These are phyloP conservation scores for Fusarium poae DNA, from an alignment of 2,329 filamentous ascomycete genomes.

Conservation along the genomic window DNA sequence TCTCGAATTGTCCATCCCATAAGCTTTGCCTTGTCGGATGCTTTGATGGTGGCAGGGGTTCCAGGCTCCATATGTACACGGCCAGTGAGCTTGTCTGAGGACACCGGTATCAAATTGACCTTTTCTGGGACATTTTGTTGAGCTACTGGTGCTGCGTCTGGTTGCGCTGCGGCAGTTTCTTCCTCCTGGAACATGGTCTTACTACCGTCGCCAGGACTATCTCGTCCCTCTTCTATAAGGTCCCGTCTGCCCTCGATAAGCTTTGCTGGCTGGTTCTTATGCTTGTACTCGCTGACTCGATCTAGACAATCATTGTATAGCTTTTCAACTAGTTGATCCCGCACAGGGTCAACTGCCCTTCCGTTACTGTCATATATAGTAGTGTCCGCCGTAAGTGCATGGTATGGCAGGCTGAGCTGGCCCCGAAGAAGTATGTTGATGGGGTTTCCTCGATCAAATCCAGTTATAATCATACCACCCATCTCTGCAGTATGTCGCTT, in stretches of 20 bases:
- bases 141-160: conserved; percentile 65
- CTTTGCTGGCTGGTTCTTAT: conserved; percentile 76
- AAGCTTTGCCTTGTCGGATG: conserved; percentile 79
- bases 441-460: conserved; percentile 95
- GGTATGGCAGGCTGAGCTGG: conserved; percentile 88
- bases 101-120: conserved; percentile 71
- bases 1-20: conserved; percentile 86
- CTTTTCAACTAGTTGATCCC: conserved; percentile 87
- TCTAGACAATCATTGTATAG: conserved; percentile 96
- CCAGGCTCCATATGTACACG: conserved; percentile 79
- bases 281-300: conserved; percentile 89
- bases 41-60: conserved; percentile 76
- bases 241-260: conserved; percentile 86
- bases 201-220: conserved; percentile 76
- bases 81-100: conserved; percentile 77
- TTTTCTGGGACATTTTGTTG: conserved; percentile 67
- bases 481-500: conserved; percentile 88
- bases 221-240: conserved; percentile 84
- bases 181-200: conserved; percentile 79
- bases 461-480: conserved; percentile 98
- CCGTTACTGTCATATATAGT: conserved; percentile 91
- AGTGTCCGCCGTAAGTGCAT: conserved; percentile 81
- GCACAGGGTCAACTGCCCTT: conserved; percentile 78
- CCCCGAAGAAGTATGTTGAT: conserved; percentile 91
- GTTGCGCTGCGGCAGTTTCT: conserved; percentile 74